Base-by-base conservation (phyloP, 1,284 basidiomycete species). In the Marasmius fiardii region DNA sequence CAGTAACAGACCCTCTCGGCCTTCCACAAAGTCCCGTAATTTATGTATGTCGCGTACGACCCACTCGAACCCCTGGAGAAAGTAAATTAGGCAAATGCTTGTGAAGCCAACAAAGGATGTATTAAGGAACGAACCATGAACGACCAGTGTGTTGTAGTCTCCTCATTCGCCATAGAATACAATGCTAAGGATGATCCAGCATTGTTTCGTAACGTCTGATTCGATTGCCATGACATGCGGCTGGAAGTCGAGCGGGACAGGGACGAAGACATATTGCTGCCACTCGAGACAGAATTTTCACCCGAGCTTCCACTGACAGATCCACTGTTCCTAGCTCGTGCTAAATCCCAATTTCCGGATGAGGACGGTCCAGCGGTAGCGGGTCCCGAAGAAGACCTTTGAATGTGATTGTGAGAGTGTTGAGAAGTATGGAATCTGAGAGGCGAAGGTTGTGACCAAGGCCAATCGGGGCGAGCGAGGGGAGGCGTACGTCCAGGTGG, bases 11-110 rank as follows among this genome's bases (percentile, higher is more conserved):
- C 26, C 8, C 28, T 16, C 6, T 4, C 61, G 51, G n/a, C 69
- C 71, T 63, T 79, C 84, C 2, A 86, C 72, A 60, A 76, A 80
- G 55, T 85, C 76, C 44, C 72, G 72, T 49, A 87, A 68, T 55
- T 78, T 83, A 55, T 74, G 71, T 3, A 84, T 76, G 64, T 85
- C 78, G 28, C 75, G 73, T n/a, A 86, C 74, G 8, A 76, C 68
- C 85, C 85, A 87, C 67, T 87, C 85, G 59, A 86, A 84, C 1
- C 84, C 84, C 85, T 87, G 54, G 12, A 49, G 43, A 44, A 20
- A 23, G 35, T 24, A n/a, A 23, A 43, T 52, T 2, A 41, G 31
- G 51, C 20, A 39, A 58, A 41, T 45, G 18, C 47, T 31, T 51
- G 31, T 43, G 23, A 11, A 43, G 39, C 28, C 14, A 16, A 5